phyloP scores from a whole-genome alignment of 1,284 basidiomycete genomes.

The Apiotrichum domesticum region DNA sequence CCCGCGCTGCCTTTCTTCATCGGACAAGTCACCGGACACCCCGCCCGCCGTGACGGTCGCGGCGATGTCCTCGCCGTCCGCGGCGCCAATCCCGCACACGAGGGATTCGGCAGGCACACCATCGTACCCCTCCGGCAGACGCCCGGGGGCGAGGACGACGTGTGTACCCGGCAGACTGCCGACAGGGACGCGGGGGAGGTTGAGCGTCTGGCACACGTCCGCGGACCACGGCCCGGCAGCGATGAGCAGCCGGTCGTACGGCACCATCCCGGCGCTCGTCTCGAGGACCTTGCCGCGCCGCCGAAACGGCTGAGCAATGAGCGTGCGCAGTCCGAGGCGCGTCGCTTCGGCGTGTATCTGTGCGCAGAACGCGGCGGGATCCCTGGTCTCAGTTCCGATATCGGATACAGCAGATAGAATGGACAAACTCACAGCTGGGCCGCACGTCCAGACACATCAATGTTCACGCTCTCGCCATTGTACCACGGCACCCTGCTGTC shows the following conservation, averaged over 20 bases:
- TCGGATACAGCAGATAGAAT: no score
- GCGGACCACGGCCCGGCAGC: slow-evolving; percentile 13
- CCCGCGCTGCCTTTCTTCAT: slow-evolving; percentile 3
- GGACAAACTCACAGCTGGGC: slow-evolving; percentile 9
- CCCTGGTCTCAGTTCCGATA: not conserved
- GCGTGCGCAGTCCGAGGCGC: slow-evolving; percentile 7
- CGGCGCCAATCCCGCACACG: slow-evolving; percentile 8
- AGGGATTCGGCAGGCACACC: slow-evolving; percentile 8
- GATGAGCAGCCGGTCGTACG: slow-evolving; percentile 11
- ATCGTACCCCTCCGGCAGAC: not conserved
- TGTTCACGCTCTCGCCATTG: slow-evolving; percentile 6
- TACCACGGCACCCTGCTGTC: slow-evolving; percentile 2
- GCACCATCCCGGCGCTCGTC: slow-evolving; percentile 4
- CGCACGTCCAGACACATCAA: slow-evolving; percentile 1
- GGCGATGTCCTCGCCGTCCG: not conserved
- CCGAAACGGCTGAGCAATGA: slow-evolving; percentile 7
- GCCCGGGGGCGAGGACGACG: slow-evolving; percentile 4
- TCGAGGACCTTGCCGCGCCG: slow-evolving; percentile 1
- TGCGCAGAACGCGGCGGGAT: slow-evolving; percentile 9
- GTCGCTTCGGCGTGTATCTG: slow-evolving; percentile 6
- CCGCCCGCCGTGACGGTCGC: not conserved
- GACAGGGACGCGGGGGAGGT: slow-evolving; percentile 7
- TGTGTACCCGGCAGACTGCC: slow-evolving; percentile 6
- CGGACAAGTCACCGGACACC: not conserved
- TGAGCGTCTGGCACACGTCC: slow-evolving; percentile 9